A percentile compares a stretch with the other conserved stretches of the same genome.
phyloP scores from a whole-genome alignment of 345 rosid species.

The Rhizophora mangle region DNA sequence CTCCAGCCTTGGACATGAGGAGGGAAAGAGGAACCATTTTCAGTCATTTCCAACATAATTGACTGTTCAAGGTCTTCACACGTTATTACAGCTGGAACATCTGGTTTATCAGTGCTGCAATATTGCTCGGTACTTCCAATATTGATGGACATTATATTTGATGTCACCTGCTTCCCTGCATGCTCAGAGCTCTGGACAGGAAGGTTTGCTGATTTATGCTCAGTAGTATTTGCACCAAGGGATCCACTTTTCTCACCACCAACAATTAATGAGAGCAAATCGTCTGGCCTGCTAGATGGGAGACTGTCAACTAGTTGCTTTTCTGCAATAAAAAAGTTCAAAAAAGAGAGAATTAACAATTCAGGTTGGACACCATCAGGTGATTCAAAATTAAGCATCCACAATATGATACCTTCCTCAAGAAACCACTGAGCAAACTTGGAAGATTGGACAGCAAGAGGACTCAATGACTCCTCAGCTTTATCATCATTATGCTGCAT shows the following conservation, averaged over 20 bases:
- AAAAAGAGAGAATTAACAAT: conserved; percentile 2
- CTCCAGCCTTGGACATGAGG: conserved; percentile 34
- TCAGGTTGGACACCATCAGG: not conserved
- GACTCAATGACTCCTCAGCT: conserved; percentile 43
- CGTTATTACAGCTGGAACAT: conserved; percentile 68
- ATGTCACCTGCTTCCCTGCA: conserved; percentile 25
- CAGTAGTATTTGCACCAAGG: conserved; percentile 36
- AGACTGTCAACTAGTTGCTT: conserved; percentile 55
- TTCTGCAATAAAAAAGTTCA: conserved; percentile 41
- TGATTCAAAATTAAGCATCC: not conserved
- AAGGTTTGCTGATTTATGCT: conserved; percentile 27
- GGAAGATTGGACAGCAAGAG: conserved; percentile 58
- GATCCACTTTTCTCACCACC: conserved; percentile 61
- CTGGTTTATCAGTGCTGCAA: conserved; percentile 27
- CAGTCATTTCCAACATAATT: conserved; percentile 65
- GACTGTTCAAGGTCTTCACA: conserved; percentile 99
- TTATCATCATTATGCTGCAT: conserved; percentile 49
- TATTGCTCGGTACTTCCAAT: conserved; percentile 34
- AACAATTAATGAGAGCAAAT: conserved; percentile 71
- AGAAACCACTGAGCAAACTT: conserved; percentile 84
- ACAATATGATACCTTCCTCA: conserved; percentile 64
- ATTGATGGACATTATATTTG: conserved; percentile 16
- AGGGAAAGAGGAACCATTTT: conserved; percentile 38
- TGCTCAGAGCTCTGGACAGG: conserved; percentile 39
- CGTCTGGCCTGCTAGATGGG: conserved; percentile 44